Evolutionary conservation across 768 basidiomycete genomes (phyloP), one percentile per base, ranked within the genome.

Genomic region (Kwoniella sp.): DNA sequence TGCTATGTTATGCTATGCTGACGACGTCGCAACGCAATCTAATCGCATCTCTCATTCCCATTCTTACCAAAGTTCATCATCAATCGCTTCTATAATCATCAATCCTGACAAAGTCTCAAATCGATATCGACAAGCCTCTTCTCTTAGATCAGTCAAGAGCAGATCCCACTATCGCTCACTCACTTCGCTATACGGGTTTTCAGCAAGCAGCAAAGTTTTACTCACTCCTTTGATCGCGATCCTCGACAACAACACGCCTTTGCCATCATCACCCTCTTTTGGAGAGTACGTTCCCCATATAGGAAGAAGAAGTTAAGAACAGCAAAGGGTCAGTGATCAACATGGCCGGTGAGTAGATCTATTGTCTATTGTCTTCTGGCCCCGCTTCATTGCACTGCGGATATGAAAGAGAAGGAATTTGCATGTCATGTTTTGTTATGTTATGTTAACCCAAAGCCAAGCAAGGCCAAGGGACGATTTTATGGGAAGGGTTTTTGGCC

Each of bases 291-390:
- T n/a, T n/a, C n/a, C n/a, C n/a, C n/a, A n/a, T n/a, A n/a, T 50
- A 61, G 12, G 20, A 20, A 26, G 28, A 55, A 47, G 41, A 7
- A 63, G 31, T 15, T 11, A 61, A 20, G 34, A 37, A 37, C 5
- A 37, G 34, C 5, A 5, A 45, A 17, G 41, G 17, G 23, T 22
- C 25, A 62, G 22, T 26, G 47, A 57, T 58, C 61, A 54, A 55
- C 54, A 64, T 64, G 63, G 55, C 63, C 7, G 63, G 63, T 64
- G 45, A 64, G 63, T 63, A 4, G 13, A 20, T 23, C 13, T 5
- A 34, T 41, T 37, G n/a, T 31, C 26, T n/a, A 4, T 45, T 22
- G n/a, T n/a, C n/a, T n/a, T n/a, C n/a, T n/a, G n/a, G n/a, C n/a
- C n/a, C 25, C 20, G 30, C 29, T 31, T 31, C 34, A 20, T 13